Conservation (phyloP, 2,329 filamentous ascomycete species). For the Cladophialophora exuberans region DNA sequence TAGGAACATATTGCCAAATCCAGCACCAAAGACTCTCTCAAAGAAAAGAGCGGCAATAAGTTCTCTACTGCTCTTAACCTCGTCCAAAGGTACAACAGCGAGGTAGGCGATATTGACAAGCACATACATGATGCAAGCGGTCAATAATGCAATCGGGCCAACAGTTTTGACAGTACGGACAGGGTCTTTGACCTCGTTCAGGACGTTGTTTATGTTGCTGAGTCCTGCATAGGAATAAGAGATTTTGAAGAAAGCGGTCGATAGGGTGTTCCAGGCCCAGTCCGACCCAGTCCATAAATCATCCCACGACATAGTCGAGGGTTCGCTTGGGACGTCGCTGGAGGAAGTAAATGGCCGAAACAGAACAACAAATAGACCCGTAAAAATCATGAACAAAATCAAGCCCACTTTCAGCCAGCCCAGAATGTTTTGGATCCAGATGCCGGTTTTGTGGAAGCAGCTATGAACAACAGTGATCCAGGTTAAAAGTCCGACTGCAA, state of each 20-base stretch:
- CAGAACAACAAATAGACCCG: constrained; percentile 62
- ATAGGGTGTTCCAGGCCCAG: constrained; percentile 70
- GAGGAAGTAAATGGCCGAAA: constrained; percentile 17
- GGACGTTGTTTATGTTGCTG: constrained; percentile 69
- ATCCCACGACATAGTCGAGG: constrained; percentile 48
- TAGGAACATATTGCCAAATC: constrained; percentile 60
- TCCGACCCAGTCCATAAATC: constrained; percentile 66
- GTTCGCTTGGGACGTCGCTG: constrained; percentile 2
- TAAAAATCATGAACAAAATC: constrained; percentile 57
- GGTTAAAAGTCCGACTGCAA: constrained; percentile 62
- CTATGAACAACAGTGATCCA: constrained; percentile 63
- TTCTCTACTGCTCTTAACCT: constrained; percentile 68
- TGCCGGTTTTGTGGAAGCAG: constrained; percentile 49
- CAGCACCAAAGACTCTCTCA: constrained; percentile 63
- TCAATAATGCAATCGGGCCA: constrained; percentile 61
- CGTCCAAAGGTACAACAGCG: constrained; percentile 67
- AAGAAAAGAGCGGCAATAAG: constrained; percentile 71
- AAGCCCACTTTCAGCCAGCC: constrained; percentile 33
- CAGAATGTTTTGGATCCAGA: constrained; percentile 33
- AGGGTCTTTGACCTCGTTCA: constrained; percentile 72
- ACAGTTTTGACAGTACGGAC: constrained; percentile 67
- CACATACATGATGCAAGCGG: constrained; percentile 67
- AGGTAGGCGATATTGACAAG: constrained; percentile 68
- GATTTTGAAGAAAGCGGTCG: constrained; percentile 66
- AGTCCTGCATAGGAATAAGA: constrained; percentile 71